These are phyloP conservation scores for Scheffersomyces ergatensis DNA, from an alignment of 805 yeast genomes.

Conservation along the genomic window DNA sequence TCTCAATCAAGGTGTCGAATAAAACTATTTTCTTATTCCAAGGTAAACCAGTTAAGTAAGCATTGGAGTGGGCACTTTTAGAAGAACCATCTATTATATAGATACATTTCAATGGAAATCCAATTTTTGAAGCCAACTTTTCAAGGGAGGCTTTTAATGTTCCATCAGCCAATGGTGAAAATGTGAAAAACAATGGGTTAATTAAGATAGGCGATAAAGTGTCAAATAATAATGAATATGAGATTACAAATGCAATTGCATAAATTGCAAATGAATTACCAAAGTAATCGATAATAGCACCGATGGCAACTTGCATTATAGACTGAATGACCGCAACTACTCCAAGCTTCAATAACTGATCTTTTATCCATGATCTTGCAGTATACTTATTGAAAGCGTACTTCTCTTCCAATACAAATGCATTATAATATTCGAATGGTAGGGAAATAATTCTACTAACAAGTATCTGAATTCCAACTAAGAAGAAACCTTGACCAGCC, in stretches of 20 bases:
- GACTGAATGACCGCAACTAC: slow-evolving; percentile 61
- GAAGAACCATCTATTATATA: slow-evolving; percentile 94
- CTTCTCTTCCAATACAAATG: slow-evolving; percentile 87
- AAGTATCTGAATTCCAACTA: slow-evolving; percentile 54
- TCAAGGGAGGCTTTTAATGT: slow-evolving; percentile 82
- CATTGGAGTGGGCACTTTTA: slow-evolving; percentile 95
- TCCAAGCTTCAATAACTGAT: slow-evolving; percentile 57
- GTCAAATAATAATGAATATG: slow-evolving; percentile 71
- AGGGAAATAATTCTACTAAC: slow-evolving; percentile 52
- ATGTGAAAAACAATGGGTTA: slow-evolving; percentile 89
- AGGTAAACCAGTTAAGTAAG: slow-evolving; percentile 93
- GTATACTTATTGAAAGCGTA: slow-evolving; percentile 93
- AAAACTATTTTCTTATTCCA: slow-evolving; percentile 96
- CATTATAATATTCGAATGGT: slow-evolving; percentile 73
- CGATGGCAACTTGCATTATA: slow-evolving; percentile 69
- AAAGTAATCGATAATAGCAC: slow-evolving; percentile 76
- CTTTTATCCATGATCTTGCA: slow-evolving; percentile 67
- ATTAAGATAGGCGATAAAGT: slow-evolving; percentile 81
- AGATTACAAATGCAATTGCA: slow-evolving; percentile 67
- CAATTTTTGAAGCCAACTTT: slow-evolving; percentile 70
- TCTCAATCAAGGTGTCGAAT: slow-evolving; percentile 85
- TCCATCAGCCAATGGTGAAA: slow-evolving; percentile 87
- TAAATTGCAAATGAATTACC: slow-evolving; percentile 82
- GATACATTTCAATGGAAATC: slow-evolving; percentile 83
- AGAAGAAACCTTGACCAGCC: slow-evolving; percentile 67